Evolutionary conservation across 176 grass and related monocot genomes (phyloP), one percentile per base, ranked within the genome.

Genomic region (Ensete glaucum): DNA sequence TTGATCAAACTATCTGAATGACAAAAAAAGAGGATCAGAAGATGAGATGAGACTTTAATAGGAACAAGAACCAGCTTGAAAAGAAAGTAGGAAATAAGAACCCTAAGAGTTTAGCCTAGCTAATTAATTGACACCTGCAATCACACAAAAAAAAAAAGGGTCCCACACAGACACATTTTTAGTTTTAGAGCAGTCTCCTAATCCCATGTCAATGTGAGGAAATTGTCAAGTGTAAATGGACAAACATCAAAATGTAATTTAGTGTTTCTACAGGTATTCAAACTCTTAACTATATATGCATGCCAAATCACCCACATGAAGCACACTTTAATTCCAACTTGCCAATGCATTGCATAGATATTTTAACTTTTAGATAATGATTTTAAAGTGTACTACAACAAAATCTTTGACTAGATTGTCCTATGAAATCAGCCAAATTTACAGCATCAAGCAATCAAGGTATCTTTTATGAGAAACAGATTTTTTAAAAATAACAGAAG

Each of bases 1-100:
- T 79, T 83, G 24, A 83, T 79, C 58, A 83, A 56, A 59, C 82
- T 83, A 78, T 78, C 82, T 83, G 82, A 78, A 83, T 9, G 55
- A 34, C 0, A 11, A 49, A 54, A 52, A 17, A 67, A 43, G 49
- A 75, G 62, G 66, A 67, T 6, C 19, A 20, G 10, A 53, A 53
- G 51, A n/a, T 17, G 34, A 43, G 34, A 43, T n/a, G 11, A 50
- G 43, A 19, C 17, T 50, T 8, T n/a, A 54, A 12, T 57, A 34
- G 12, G 34, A 49, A n/a, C 16, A 15, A 29, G 54, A 66, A 34
- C 1, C 8, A 63, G 13, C 54, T 50, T 73, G 29, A 14, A 49
- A 12, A 9, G 15, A 69, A 79, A 69, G 56, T 19, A 69, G 13
- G 19, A 13, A 2, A 34, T 29, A 34, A 34, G 25, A 12, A 34